Evolutionary conservation across 192 early-diverging fungal species (phyloP), one percentile per base, ranked within the genome.

Genomic region (Geranomyces michiganensis): DNA sequence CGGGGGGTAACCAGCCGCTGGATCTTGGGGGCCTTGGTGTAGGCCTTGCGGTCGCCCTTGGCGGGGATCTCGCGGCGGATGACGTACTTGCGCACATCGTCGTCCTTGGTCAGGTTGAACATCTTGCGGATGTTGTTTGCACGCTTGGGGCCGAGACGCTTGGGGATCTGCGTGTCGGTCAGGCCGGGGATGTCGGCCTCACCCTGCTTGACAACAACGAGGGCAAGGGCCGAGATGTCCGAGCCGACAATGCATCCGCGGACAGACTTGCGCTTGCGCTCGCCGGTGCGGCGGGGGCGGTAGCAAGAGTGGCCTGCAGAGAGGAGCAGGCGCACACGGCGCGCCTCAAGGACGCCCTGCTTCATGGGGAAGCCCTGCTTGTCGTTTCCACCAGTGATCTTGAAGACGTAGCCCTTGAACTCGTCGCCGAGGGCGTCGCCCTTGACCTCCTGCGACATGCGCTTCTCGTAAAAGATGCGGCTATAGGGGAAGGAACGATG

Each of bases 331-430:
- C 83, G 80, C 65, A 87, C 85, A 85, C 86, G 84, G 60, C 73
- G 75, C 31, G 79, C 77, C 55, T 75, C 67, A 29, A 87, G 76
- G 71, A 99, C 93, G 93, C 97, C 97, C 88, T 99, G 97, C 91
- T 97, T 99, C 97, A 99, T 99, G 73, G 97, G 97, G 93, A 99
- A 99, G 71, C 81, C 81, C 72, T 79, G 81, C 91, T 99, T 99
- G 89, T 99, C 97, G 91, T 99, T 97, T 76, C 97, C 97, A 80
- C 97, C 97, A 66, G 95, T 93, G 84, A 99, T 96, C 76, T 94
- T 94, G 91, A 99, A 96, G 77, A 97, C 91, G 89, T 97, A 99
- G 74, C 97, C 97, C 91, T 99, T 99, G 94, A 95, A 99, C 85
- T 99, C 97, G 77, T 97, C 97, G 73, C 97, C 94, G 77, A 99